Percentiles rank a stretch among this genome's conserved stretches.
These are phyloP conservation scores for Trichosporon coremiiforme DNA, from an alignment of 1,284 basidiomycete genomes.

Conservation along the genomic window DNA sequence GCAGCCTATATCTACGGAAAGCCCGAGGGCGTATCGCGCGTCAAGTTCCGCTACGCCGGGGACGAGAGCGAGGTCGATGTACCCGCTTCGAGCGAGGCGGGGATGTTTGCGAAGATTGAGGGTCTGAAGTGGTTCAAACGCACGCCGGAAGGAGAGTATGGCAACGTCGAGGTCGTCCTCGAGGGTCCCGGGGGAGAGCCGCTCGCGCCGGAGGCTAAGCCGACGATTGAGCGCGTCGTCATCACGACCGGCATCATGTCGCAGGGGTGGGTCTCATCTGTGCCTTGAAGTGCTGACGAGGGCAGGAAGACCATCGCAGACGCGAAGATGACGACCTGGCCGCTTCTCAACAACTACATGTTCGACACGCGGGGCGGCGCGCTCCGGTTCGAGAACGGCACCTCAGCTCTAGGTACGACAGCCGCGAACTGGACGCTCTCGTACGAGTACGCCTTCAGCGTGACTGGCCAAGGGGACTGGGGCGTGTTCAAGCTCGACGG, in stretches of 20 bases:
- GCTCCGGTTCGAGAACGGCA: background rate
- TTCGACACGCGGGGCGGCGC: background rate
- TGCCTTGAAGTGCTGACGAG: too few relatives aligned
- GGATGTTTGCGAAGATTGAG: slow-evolving; percentile 10
- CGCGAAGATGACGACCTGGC: background rate
- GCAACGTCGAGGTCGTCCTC: background rate
- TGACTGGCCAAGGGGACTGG: background rate
- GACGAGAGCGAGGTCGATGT: background rate
- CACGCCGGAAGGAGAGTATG: background rate
- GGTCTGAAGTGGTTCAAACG: background rate
- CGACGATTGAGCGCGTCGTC: background rate
- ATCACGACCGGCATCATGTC: slow-evolving; percentile 2
- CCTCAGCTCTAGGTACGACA: background rate
- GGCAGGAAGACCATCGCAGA: background rate
- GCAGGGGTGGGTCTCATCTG: background rate
- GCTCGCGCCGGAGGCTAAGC: background rate
- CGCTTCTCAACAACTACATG: background rate
- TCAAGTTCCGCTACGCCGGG: slow-evolving; percentile 6
- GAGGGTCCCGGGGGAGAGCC: background rate
- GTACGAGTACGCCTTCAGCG: background rate
- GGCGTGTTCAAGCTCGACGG: background rate
- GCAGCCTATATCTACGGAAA: background rate
- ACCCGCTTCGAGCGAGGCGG: background rate
- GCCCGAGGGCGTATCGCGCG: background rate
- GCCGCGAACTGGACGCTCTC: background rate